Evolutionary conservation across 345 rosid species (phyloP).

Genomic region (Gossypium herbaceum): DNA sequence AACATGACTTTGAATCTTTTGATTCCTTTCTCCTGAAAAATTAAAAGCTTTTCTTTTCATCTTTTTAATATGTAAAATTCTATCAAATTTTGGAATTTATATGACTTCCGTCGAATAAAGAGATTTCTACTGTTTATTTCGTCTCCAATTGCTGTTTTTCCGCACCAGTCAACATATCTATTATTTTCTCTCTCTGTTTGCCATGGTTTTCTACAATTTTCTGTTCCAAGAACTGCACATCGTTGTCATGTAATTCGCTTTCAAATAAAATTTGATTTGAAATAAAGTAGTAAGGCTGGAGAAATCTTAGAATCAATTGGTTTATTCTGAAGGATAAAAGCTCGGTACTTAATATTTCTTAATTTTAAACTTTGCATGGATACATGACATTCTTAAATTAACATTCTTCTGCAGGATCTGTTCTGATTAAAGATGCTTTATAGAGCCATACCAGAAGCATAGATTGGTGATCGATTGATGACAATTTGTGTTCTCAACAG

Average conservation of each 20-base stretch:
- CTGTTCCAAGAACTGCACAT: slow-evolving; percentile 1
- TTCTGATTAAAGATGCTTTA: slow-evolving; percentile 7
- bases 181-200: background rate
- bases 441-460: background rate
- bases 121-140: slow-evolving; percentile 4
- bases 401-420: background rate
- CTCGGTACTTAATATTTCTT: background rate
- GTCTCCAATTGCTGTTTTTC: background rate
- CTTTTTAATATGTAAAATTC: background rate
- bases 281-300: background rate
- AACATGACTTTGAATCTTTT: background rate
- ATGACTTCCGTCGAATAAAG: background rate
- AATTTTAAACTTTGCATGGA: background rate
- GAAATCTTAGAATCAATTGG: background rate
- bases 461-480: slow-evolving; percentile 5
- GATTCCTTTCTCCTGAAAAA: background rate
- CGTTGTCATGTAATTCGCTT: background rate
- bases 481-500: slow-evolving; percentile 7
- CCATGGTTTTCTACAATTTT: background rate
- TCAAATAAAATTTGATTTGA: background rate
- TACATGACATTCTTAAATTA: background rate
- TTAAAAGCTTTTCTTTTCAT: background rate
- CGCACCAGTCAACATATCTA: background rate
- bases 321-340: background rate
- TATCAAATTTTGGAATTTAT: background rate